Evolutionary conservation across 306 rosid genomes (phyloP), one percentile per base, ranked within the genome.

Genomic region (Vigna reflexopilosa): DNA sequence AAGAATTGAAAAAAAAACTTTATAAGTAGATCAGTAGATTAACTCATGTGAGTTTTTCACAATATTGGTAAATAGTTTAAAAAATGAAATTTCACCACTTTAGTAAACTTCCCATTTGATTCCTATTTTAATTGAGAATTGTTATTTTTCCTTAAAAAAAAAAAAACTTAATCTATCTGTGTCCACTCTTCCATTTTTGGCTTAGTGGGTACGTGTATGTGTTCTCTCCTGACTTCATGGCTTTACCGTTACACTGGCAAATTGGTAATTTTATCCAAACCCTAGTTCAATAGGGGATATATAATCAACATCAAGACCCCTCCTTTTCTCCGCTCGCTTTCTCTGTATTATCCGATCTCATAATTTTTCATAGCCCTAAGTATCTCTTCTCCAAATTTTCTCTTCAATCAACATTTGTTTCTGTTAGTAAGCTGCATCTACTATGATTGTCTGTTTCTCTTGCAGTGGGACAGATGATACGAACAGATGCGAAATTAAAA

Each of bases 401-500:
- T 28, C 24, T 32, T 32, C 15, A 30, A 1, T 34, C 44, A 20
- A 0, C 48, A 10, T 26, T 10, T 30, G 6, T 30, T 3, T 49
- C 3, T 65, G 0, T 0, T 5, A 0, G 20, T 3, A 28, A 17
- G 0, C 0, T 7, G 90, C 93, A 87, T 87, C 86, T 0, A 44
- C 83, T 77, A 75, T 75, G 85, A 83, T 78, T 64, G 87, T 74
- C 90, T 77, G 75, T 86, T 16, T 79, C 86, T 77, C 30, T 7
- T 6, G 24, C 32, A 6, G 59, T 84, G 71, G 84, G 58, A 71
- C 32, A 62, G 87, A 81, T 92, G 71, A 66, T 77, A 77, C 79
- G 87, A 76, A 85, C 19, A 0, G 95, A 85, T 90, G 95, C 90
- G 38, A 90, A 26, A 88, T 81, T 30, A 45, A 83, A 4, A 17